These are phyloP conservation scores for Phaeomoniella chlamydospora DNA, from an alignment of 2,329 filamentous ascomycete species.

Conservation along the genomic window DNA sequence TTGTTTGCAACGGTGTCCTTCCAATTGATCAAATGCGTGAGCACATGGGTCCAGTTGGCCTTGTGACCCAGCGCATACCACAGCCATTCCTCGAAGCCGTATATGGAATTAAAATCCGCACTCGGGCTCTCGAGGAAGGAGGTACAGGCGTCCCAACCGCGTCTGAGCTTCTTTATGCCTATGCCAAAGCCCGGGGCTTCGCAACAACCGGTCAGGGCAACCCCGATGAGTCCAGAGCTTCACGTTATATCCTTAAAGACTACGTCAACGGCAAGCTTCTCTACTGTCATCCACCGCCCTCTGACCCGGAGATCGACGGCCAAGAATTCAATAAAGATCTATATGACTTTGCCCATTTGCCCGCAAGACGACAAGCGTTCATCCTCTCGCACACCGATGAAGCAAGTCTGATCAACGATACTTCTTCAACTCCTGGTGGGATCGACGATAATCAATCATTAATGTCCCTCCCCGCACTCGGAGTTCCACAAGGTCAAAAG, in stretches of 20 bases:
- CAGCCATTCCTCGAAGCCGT: slow-evolving; percentile 79
- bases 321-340: slow-evolving; percentile 76
- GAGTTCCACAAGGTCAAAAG: slow-evolving; percentile 51
- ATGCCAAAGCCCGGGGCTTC: slow-evolving; percentile 81
- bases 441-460: slow-evolving; percentile 5
- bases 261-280: slow-evolving; percentile 94
- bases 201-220: slow-evolving; percentile 77
- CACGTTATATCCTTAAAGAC: slow-evolving; percentile 82
- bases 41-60: slow-evolving; percentile 69
- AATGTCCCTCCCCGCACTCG: slow-evolving; percentile 10
- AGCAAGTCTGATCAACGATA: slow-evolving; percentile 22
- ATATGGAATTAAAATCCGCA: slow-evolving; percentile 82
- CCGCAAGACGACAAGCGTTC: slow-evolving; percentile 60
- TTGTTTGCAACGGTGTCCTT: slow-evolving; percentile 87
- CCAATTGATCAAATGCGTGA: slow-evolving; percentile 95
- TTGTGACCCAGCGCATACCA: slow-evolving; percentile 76
- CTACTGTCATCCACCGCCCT: slow-evolving; percentile 77
- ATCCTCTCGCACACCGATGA: slow-evolving; percentile 33
- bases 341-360: slow-evolving; percentile 71
- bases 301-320: slow-evolving; percentile 48
- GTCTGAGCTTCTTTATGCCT: slow-evolving; percentile 71
- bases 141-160: slow-evolving; percentile 77
- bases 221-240: slow-evolving; percentile 85
- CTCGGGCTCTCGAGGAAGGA: slow-evolving; percentile 73
- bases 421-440: slow-evolving; percentile 18